Conservation (phyloP, 371 early-diverging fungal species). For the Mortierella sp. region DNA sequence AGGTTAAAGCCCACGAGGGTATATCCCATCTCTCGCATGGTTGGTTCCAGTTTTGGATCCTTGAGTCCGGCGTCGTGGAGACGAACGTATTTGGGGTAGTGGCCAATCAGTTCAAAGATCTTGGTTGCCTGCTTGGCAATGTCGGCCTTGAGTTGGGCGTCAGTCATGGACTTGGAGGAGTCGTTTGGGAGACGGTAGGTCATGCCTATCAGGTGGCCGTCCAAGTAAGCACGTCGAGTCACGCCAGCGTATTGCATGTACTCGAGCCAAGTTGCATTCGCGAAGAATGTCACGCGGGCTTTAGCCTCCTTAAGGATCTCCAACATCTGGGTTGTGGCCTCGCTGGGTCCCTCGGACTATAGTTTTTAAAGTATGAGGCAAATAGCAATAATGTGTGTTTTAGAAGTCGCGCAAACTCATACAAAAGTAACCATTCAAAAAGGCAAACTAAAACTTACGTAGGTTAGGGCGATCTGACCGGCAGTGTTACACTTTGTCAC, state of each 20-base stretch:
- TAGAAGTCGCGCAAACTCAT: no score
- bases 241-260: conserved; percentile 65
- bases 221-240: conserved; percentile 62
- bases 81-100: conserved; percentile 69
- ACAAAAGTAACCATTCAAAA: not conserved
- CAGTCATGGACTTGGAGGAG: conserved; percentile 57
- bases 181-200: conserved; percentile 67
- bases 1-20: conserved; percentile 65
- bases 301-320: conserved; percentile 63
- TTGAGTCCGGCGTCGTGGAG: conserved; percentile 62
- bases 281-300: conserved; percentile 69
- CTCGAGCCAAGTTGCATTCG: conserved; percentile 67
- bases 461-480: conserved; percentile 67
- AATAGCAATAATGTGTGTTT: conserved; percentile 15
- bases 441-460: conserved; percentile 50
- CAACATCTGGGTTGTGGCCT: conserved; percentile 65
- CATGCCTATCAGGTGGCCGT: conserved; percentile 71
- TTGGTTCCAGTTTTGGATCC: conserved; percentile 59
- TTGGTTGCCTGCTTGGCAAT: conserved; percentile 61
- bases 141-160: conserved; percentile 59
- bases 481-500: conserved; percentile 59
- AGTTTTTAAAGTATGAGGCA: not conserved
- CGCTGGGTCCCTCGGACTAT: conserved; percentile 73
- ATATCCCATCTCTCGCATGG: conserved; percentile 64
- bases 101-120: conserved; percentile 61